Conservation (phyloP, 2,329 filamentous ascomycete species). For the Cytospora paraplurivora region DNA sequence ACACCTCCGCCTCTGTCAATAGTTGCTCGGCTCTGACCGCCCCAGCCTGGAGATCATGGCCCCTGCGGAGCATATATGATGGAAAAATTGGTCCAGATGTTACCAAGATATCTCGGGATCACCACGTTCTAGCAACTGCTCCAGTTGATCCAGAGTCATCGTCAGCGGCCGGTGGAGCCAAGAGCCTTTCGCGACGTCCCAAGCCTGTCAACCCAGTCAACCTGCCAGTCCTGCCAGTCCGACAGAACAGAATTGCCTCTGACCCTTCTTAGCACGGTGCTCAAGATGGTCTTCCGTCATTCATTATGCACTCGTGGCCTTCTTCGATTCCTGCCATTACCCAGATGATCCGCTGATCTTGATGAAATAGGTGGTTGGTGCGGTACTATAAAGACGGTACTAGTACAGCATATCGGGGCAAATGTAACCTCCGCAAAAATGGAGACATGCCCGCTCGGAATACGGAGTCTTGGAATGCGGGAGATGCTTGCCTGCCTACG, state of each 20-base stretch:
- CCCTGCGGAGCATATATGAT: slow-evolving; percentile 9
- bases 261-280: neutral
- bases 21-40: slow-evolving; percentile 7
- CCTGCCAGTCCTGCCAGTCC: slow-evolving; percentile 7
- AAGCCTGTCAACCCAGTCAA: slow-evolving; percentile 1
- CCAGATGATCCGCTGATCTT: neutral
- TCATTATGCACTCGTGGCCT: slow-evolving; percentile 19
- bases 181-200: neutral
- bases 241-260: neutral
- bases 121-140: neutral
- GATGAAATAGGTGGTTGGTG: slow-evolving; percentile 11
- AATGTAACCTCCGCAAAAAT: slow-evolving; percentile 22
- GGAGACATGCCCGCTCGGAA: slow-evolving; percentile 20
- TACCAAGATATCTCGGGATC: slow-evolving; percentile 8
- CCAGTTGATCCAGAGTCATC: neutral
- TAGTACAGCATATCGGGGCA: slow-evolving; percentile 4
- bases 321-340: neutral
- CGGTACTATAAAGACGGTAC: neutral
- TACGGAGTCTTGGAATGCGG: slow-evolving; percentile 7
- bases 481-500: slow-evolving; percentile 6
- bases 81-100: slow-evolving; percentile 7
- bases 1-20: slow-evolving; percentile 15
- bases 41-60: slow-evolving; percentile 10
- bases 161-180: slow-evolving; percentile 5
- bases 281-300: neutral